Conservation (phyloP, 768 basidiomycete genomes). For the Lentinula aciculospora region DNA sequence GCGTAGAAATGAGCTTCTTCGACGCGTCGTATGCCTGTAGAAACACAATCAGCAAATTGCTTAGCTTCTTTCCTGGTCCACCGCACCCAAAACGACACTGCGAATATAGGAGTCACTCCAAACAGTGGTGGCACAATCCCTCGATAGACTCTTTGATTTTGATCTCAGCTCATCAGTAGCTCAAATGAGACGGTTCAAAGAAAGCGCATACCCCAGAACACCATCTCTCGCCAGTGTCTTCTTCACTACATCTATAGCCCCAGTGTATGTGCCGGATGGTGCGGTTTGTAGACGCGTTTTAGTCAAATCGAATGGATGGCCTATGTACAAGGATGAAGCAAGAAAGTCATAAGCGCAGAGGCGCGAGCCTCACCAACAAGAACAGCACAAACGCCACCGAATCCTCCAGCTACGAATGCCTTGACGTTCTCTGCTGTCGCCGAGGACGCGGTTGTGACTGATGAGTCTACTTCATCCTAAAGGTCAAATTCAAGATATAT, state of each 20-base stretch:
- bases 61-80: constrained; percentile 2
- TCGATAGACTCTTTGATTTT: constrained; percentile 63
- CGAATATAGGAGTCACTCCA: constrained; percentile 97
- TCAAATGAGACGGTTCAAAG: constrained; percentile 1
- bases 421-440: constrained; percentile 53
- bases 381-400: constrained; percentile 84
- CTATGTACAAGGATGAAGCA: constrained; percentile 28
- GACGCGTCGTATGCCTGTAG: constrained; percentile 87
- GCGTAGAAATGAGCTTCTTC: constrained; percentile 73
- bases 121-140: constrained; percentile 91
- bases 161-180: background rate
- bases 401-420: constrained; percentile 90
- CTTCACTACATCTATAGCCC: constrained; percentile 90
- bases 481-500: background rate
- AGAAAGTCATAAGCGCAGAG: too few species aligned
- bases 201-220: constrained; percentile 59
- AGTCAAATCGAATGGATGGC: constrained; percentile 96
- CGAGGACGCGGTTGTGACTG: constrained; percentile 1
- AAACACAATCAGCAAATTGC: background rate
- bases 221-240: constrained; percentile 92
- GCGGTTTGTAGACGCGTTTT: constrained; percentile 97
- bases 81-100: constrained; percentile 93
- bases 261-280: constrained; percentile 78
- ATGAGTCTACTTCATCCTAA: constrained; percentile 25
- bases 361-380: constrained; percentile 70